A percentile compares a stretch with the other conserved stretches of the same genome.
Evolutionary conservation across 1,139 yeast genomes (phyloP).

Genomic region (Waltiozyma sp.): DNA sequence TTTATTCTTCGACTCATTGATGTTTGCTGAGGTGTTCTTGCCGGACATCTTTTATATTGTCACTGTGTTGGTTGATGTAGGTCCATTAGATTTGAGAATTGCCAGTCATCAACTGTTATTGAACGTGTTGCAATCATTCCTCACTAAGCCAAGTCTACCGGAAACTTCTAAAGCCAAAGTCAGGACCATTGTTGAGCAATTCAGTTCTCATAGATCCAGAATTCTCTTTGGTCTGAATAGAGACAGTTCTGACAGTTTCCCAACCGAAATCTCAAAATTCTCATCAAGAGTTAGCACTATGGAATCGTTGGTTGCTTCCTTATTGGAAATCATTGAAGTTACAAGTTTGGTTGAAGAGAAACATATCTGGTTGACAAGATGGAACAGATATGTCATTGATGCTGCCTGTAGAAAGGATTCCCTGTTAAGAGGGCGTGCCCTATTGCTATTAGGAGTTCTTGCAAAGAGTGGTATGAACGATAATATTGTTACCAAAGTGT

Average conservation of each 20-base stretch:
- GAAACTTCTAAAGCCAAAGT: conserved; percentile 33
- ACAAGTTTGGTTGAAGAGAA: conserved; percentile 36
- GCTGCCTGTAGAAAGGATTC: conserved; percentile 53
- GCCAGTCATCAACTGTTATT: conserved; percentile 57
- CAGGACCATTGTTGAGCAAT: conserved; percentile 41
- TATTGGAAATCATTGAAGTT: conserved; percentile 46
- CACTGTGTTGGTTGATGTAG: conserved; percentile 63
- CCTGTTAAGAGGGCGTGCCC: conserved; percentile 60
- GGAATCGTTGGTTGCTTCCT: conserved; percentile 53
- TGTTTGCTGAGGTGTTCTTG: conserved; percentile 53
- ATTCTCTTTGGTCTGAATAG: conserved; percentile 74
- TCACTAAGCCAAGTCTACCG: conserved; percentile 45
- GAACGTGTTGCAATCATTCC: conserved; percentile 64
- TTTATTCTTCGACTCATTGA: conserved; percentile 61
- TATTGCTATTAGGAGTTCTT: conserved; percentile 61
- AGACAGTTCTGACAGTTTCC: conserved; percentile 33
- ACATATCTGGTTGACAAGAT: conserved; percentile 54
- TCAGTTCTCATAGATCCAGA: conserved; percentile 64
- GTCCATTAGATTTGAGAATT: conserved; percentile 56
- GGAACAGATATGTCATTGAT: conserved; percentile 58
- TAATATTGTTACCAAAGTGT: conserved; percentile 39
- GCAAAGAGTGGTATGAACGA: conserved; percentile 57
- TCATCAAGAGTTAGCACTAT: conserved; percentile 44
- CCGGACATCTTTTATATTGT: conserved; percentile 67
- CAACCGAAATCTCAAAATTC: conserved; percentile 31